Conservation (phyloP, 2,329 filamentous ascomycete genomes). For the Arthrobotrys musiformis region DNA sequence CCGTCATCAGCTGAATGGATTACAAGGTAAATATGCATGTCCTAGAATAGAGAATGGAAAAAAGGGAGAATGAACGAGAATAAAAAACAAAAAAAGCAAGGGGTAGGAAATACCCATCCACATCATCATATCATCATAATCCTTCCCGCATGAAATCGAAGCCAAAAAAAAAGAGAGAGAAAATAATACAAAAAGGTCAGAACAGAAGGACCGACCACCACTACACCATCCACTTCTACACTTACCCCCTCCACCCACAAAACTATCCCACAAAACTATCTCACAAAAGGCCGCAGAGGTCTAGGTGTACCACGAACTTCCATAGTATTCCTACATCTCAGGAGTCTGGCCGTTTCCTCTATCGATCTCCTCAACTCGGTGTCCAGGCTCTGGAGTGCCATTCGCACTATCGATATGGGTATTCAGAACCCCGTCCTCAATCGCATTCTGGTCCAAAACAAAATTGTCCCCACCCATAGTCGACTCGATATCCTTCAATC, state of each 20-base stretch:
- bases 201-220: neutral
- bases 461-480: constrained; percentile 23
- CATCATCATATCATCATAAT: neutral
- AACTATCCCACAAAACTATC: too few relatives aligned
- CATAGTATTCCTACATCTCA: constrained; percentile 38
- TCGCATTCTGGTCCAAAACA: constrained; percentile 25
- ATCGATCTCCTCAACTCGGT: constrained; percentile 8
- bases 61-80: neutral
- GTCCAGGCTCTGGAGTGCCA: constrained; percentile 42
- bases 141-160: neutral
- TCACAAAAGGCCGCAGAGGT: neutral
- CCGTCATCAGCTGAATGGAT: neutral
- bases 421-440: constrained; percentile 46
- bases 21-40: constrained; percentile 5
- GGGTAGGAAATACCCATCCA: neutral
- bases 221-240: neutral
- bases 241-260: too few relatives aligned
- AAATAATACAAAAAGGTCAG: constrained; percentile 23
- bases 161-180: too few relatives aligned
- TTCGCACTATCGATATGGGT: constrained; percentile 49
- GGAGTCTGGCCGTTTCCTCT: constrained; percentile 27
- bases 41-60: neutral
- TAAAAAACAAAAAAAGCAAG: neutral
- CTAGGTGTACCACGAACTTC: constrained; percentile 14
- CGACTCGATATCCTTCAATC: constrained; percentile 37